phyloP scores from a whole-genome alignment of 306 rosid species.

The Castanopsis chinensis region DNA sequence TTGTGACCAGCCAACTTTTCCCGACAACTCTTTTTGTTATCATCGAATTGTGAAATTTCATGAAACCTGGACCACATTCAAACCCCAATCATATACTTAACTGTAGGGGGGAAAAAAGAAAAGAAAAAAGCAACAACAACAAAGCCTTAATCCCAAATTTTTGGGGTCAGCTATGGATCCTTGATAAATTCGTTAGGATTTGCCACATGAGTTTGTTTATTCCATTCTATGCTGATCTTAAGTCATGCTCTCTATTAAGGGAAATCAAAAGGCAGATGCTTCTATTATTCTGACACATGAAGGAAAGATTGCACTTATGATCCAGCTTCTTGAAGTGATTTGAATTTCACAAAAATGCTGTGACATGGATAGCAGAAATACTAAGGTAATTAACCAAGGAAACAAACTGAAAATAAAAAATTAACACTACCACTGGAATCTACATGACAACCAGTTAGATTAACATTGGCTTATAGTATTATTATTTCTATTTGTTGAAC shows the following conservation, averaged over 20 bases:
- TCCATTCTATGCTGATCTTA: too few relatives aligned
- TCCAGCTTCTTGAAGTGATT: not conserved
- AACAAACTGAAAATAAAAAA: too few relatives aligned
- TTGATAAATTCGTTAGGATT: too few relatives aligned
- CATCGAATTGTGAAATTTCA: slow-evolving; percentile 24
- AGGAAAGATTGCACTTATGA: not conserved
- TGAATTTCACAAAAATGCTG: not conserved
- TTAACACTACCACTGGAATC: not conserved
- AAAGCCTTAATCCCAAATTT: too few relatives aligned
- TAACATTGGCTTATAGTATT: not conserved
- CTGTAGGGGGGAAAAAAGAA: too few relatives aligned
- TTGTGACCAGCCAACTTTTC: slow-evolving; percentile 27
- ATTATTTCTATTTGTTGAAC: not conserved
- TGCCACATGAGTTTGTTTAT: too few relatives aligned
- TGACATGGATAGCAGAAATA: not conserved
- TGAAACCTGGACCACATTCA: slow-evolving; percentile 26
- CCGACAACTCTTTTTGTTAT: slow-evolving; percentile 30
- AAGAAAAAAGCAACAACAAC: too few relatives aligned
- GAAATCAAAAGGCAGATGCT: not conserved
- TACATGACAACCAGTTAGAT: not conserved
- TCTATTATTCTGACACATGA: not conserved
- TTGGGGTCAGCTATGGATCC: too few relatives aligned
- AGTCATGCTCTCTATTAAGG: too few relatives aligned
- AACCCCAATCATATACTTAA: not conserved
- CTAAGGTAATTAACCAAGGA: not conserved